These are phyloP conservation scores for Dryadomyces quercivorus DNA, from an alignment of 2,329 filamentous ascomycete genomes.

Conservation along the genomic window DNA sequence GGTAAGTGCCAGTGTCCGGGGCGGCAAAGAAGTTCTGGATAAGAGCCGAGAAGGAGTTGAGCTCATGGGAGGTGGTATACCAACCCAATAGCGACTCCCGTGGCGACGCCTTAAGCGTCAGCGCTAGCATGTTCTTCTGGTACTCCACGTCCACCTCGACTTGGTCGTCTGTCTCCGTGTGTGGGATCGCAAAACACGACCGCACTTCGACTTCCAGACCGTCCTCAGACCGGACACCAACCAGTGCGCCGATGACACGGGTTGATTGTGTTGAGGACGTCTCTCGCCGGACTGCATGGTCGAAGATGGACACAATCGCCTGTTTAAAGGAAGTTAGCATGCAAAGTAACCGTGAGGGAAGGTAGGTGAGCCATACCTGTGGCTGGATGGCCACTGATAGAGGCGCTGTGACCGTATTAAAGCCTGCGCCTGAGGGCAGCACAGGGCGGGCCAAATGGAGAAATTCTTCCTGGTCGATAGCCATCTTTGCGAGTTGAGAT, in stretches of 20 bases:
- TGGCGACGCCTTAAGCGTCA: conserved; percentile 88
- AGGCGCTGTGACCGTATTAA: conserved; percentile 78
- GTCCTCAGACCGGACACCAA: conserved; percentile 90
- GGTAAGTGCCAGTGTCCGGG: conserved; percentile 92
- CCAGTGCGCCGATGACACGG: conserved; percentile 90
- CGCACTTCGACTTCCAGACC: conserved; percentile 92
- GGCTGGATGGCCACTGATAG: conserved; percentile 91
- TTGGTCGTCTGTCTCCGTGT: conserved; percentile 97
- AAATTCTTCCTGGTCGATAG: conserved; percentile 69
- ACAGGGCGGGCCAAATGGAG: conserved; percentile 90
- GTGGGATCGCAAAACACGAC: conserved; percentile 93
- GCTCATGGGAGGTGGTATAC: conserved; percentile 94
- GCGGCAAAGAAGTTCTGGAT: conserved; percentile 99
- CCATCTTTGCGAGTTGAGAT: conserved; percentile 43
- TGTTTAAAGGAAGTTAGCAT: conserved; percentile 15
- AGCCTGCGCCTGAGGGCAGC: conserved; percentile 66
- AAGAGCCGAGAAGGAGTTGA: conserved; percentile 96
- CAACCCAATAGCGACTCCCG: conserved; percentile 91
- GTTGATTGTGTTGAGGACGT: conserved; percentile 66
- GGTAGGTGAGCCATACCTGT: conserved; percentile 51
- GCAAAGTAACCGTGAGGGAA: not conserved
- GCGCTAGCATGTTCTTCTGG: conserved; percentile 96
- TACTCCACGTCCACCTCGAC: conserved; percentile 99
- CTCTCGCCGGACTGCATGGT: conserved; percentile 88
- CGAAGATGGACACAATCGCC: conserved; percentile 68